Evolutionary conservation across 345 rosid species (phyloP).

Genomic region (Eutrema yunnanense): DNA sequence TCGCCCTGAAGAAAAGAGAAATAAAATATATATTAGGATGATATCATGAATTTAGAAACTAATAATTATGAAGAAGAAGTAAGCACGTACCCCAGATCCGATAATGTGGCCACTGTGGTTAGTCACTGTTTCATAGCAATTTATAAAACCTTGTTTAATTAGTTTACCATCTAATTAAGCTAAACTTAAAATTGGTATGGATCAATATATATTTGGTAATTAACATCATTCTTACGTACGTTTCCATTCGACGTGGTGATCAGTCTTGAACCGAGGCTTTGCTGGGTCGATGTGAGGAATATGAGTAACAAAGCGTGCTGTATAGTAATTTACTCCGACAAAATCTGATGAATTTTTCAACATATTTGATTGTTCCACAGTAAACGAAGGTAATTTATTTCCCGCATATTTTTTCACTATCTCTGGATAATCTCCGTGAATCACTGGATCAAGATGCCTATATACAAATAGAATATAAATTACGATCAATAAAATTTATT

Average conservation of each 20-base stretch:
- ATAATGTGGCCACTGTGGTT: constrained; percentile 27
- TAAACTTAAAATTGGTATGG: background rate
- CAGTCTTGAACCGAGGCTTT: constrained; percentile 31
- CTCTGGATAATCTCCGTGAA: constrained; percentile 30
- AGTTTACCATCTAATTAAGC: background rate
- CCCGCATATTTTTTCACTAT: constrained; percentile 23
- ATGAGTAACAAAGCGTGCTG: constrained; percentile 17
- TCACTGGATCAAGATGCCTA: constrained; percentile 36
- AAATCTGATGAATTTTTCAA: constrained; percentile 28
- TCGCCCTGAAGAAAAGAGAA: constrained; percentile 6
- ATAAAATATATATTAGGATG: background rate
- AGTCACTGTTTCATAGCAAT: constrained; percentile 18
- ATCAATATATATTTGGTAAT: background rate
- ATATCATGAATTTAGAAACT: background rate
- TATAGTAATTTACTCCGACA: constrained; percentile 28
- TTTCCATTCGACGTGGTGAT: constrained; percentile 26
- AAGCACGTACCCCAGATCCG: constrained; percentile 22
- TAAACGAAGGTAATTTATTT: constrained; percentile 23
- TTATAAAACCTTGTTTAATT: background rate
- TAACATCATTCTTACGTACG: background rate
- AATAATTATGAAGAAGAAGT: background rate
- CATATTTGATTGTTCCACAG: constrained; percentile 27
- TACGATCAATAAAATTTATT: background rate
- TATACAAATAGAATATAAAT: background rate
- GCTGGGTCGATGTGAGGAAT: constrained; percentile 15